Evolutionary conservation across 2,329 filamentous ascomycete species (phyloP).

Genomic region (Pseudocercospora musae): DNA sequence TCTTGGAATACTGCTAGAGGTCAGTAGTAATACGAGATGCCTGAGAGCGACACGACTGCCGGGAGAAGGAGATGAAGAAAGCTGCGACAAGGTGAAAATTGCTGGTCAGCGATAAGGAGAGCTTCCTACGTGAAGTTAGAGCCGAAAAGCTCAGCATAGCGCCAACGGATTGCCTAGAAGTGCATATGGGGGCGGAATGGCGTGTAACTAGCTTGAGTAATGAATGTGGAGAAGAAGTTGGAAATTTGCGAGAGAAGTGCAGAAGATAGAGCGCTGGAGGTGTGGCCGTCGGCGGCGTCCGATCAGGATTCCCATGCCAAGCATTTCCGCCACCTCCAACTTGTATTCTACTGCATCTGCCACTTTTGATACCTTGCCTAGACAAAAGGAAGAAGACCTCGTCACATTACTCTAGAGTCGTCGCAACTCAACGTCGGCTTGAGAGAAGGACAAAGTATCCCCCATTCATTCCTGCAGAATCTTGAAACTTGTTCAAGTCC

Average conservation of each 20-base stretch:
- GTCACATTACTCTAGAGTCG: too few relatives aligned
- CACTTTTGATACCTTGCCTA: too few relatives aligned
- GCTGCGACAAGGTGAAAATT: slow-evolving; percentile 1
- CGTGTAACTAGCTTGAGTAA: neutral
- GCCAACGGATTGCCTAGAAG: neutral
- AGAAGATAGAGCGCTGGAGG: neutral
- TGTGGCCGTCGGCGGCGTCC: neutral
- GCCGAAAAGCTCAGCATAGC: neutral
- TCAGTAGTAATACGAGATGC: neutral
- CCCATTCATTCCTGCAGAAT: neutral
- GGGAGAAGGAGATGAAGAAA: neutral
- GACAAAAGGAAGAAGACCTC: neutral
- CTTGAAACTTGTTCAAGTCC: neutral
- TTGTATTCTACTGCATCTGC: too few relatives aligned
- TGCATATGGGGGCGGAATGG: neutral
- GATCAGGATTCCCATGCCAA: neutral
- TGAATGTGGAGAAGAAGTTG: slow-evolving; percentile 4
- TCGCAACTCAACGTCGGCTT: too few relatives aligned
- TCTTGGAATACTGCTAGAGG: neutral
- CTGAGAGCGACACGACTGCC: neutral
- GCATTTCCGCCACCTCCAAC: neutral
- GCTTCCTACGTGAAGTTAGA: neutral
- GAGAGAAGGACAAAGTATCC: neutral
- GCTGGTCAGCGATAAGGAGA: slow-evolving; percentile 4
- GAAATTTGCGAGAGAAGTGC: slow-evolving; percentile 4